A percentile compares a stretch with the other conserved stretches of the same genome.
Conservation (phyloP, 495 filamentous ascomycete species). For the Daldinia childiae region DNA sequence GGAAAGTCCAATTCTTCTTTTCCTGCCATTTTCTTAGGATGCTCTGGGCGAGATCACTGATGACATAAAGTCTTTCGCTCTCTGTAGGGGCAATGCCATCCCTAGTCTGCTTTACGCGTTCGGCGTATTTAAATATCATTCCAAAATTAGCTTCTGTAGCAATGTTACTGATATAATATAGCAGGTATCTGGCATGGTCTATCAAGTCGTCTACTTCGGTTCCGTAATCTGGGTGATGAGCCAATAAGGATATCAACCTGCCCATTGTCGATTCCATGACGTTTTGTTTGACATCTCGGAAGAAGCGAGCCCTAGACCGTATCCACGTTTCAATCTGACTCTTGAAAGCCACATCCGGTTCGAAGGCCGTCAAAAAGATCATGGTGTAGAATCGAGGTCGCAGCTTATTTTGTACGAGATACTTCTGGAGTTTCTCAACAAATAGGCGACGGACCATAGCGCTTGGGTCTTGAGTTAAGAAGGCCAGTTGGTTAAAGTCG, state of each 20-base stretch:
- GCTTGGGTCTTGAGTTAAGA: constrained; percentile 80
- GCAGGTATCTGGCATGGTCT: constrained; percentile 83
- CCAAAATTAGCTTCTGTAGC: constrained; percentile 87
- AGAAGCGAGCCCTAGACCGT: constrained; percentile 73
- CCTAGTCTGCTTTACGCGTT: constrained; percentile 88
- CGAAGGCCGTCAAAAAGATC: constrained; percentile 88
- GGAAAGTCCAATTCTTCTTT: constrained; percentile 77
- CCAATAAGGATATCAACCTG: constrained; percentile 84
- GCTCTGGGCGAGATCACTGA: constrained; percentile 88
- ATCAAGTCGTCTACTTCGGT: constrained; percentile 72
- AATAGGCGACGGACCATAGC: constrained; percentile 79
- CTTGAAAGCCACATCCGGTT: constrained; percentile 74
- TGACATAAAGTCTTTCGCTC: constrained; percentile 78
- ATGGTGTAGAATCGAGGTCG: constrained; percentile 84
- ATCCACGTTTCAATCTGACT: constrained; percentile 87
- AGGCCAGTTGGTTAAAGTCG: constrained; percentile 82
- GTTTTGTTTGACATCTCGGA: constrained; percentile 62
- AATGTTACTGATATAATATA: constrained; percentile 86
- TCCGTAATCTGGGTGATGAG: constrained; percentile 93
- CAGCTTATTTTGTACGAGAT: constrained; percentile 73
- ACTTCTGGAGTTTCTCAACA: constrained; percentile 85
- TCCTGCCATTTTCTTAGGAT: constrained; percentile 86
- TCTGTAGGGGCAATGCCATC: constrained; percentile 72
- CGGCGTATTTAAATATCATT: constrained; percentile 89
- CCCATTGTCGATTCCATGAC: constrained; percentile 87